A percentile compares a stretch with the other conserved stretches of the same genome.
Evolutionary conservation across 139 green algal species (phyloP).

Genomic region (Chlamydomonas applanata): DNA sequence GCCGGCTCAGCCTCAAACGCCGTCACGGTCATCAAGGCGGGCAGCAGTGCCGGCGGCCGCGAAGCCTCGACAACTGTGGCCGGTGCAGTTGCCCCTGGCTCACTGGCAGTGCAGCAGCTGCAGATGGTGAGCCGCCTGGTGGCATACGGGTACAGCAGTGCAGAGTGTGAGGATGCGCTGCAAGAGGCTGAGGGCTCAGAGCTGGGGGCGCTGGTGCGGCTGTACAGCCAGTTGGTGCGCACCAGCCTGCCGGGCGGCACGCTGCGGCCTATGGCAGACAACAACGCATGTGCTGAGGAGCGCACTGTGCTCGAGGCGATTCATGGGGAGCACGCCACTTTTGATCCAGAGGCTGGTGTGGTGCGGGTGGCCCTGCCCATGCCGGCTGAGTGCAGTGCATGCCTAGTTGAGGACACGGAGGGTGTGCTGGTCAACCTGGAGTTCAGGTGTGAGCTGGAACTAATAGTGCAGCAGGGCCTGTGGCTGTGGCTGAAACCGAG

Average conservation of each 20-base stretch:
- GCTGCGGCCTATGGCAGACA: constrained; percentile 3
- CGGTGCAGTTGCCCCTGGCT: background rate
- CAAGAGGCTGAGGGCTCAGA: background rate
- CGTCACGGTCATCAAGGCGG: background rate
- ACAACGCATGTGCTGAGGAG: constrained; percentile 62
- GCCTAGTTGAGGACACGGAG: background rate
- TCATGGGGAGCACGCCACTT: constrained; percentile 48
- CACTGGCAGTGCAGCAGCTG: background rate
- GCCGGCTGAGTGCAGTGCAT: constrained; percentile 15
- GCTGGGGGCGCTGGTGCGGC: background rate
- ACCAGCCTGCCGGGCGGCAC: background rate
- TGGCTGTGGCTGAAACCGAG: no score
- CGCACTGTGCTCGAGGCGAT: constrained; percentile 71
- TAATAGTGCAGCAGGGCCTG: no score
- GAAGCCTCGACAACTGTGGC: background rate
- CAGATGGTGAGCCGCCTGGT: constrained; percentile 22
- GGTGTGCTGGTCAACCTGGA: background rate
- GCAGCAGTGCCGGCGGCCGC: background rate
- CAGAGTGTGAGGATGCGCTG: constrained; percentile 40
- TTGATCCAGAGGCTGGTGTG: constrained; percentile 1
- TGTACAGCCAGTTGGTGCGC: background rate
- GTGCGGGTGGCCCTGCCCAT: constrained; percentile 36
- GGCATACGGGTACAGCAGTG: constrained; percentile 44
- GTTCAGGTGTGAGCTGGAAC: constrained; percentile 3
- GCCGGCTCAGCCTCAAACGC: constrained; percentile 5